Conservation (phyloP, 495 filamentous ascomycete genomes). For the Beverwykella pulmonaria region DNA sequence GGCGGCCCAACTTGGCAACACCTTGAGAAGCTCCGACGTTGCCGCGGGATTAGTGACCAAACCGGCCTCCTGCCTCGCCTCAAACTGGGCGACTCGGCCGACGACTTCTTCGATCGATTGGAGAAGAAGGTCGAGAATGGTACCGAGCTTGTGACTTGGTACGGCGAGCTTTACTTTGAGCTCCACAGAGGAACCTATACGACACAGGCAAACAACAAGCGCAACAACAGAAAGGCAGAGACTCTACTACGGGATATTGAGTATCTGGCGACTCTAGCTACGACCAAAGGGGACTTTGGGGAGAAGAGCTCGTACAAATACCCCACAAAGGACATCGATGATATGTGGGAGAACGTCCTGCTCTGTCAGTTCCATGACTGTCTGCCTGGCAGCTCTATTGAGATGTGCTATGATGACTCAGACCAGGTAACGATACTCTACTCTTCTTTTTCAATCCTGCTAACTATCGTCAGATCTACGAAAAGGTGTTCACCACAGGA, state of each 20-base stretch:
- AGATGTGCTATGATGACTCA: conserved; percentile 96
- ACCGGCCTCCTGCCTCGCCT: conserved; percentile 81
- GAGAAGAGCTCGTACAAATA: conserved; percentile 66
- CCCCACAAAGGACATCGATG: conserved; percentile 86
- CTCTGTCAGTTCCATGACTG: conserved; percentile 98
- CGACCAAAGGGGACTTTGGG: conserved; percentile 58
- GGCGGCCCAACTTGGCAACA: conserved; percentile 94
- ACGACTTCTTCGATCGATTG: conserved; percentile 87
- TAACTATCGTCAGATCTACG: conserved; percentile 64
- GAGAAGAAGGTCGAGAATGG: conserved; percentile 73
- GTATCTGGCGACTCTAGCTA: conserved; percentile 83
- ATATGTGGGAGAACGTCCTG: conserved; percentile 86
- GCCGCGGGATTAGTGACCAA: conserved; percentile 88
- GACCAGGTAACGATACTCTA: conserved; percentile 58
- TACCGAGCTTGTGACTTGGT: conserved; percentile 89
- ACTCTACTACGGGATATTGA: conserved; percentile 84
- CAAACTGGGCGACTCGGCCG: conserved; percentile 89
- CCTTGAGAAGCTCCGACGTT: conserved; percentile 92
- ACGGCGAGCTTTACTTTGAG: conserved; percentile 97
- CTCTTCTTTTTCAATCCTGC: not conserved
- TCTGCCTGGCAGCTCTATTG: conserved; percentile 90
- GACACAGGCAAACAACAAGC: conserved; percentile 95
- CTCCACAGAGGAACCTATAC: conserved; percentile 96
- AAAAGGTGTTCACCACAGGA: conserved; percentile 76
- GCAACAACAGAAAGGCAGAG: conserved; percentile 85